Evolutionary conservation across 805 yeast genomes (phyloP), one percentile per base, ranked within the genome.

Genomic region (Yamadazyma endophytica): DNA sequence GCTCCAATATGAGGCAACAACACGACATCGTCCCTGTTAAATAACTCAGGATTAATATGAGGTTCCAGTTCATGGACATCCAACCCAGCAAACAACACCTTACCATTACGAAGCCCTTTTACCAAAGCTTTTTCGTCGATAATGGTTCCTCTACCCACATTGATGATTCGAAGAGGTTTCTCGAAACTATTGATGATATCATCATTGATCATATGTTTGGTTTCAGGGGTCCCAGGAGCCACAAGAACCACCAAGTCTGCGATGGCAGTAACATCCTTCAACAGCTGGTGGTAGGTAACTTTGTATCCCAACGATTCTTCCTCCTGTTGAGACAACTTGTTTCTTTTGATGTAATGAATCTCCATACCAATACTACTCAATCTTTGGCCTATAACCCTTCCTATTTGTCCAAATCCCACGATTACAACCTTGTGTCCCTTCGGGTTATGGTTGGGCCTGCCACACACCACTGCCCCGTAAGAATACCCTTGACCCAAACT

Each of bases 401-500:
- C 95, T 44, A 84, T 84, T 13, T 75, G 64, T 1, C 95, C 94
- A 46, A 83, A 78, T 0, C 94, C 95, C 3, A 82, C 73, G 20
- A 84, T 68, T 3, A 79, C 75, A 1, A 68, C 87, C 15, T 61
- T 61, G 47, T 75, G 79, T 13, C 77, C 77, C 11, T 54, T 50
- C 5, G 88, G 87, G 4, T 76, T 66, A 13, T 71, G 50, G 17
- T 49, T 49, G 15, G 53, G 45, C 37, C 73, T 58, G 2, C 73
- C 65, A 24, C 76, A 79, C 2, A 76, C 54, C 13, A 49, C 51
- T 14, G 71, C 64, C 12, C 84, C 65, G 21, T 69, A 55, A 0
- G 59, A 39, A 37, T 66, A 59, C n/a, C 49, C 51, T 4, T 21
- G 9, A 7, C 9, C 8, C 8, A 8, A n/a, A 13, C 25, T 19